These are phyloP conservation scores for Coemansia sp. DNA, from an alignment of 192 early-diverging fungal species.

Conservation along the genomic window DNA sequence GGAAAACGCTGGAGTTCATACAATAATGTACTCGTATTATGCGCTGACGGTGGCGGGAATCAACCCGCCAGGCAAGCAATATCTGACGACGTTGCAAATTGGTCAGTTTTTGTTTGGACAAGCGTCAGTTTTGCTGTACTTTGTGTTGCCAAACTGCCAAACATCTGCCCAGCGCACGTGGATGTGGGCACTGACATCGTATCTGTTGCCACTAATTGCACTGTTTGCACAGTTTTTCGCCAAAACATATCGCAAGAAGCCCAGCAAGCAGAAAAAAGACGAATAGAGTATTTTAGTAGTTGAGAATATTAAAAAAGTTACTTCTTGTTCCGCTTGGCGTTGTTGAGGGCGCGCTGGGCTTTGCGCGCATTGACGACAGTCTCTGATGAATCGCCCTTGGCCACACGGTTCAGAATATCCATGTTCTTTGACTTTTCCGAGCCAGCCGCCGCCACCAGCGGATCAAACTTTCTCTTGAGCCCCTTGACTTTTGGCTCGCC, in stretches of 20 bases:
- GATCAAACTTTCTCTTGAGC: constrained; percentile 68
- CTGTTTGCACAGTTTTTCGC: constrained; percentile 80
- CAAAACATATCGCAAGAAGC: constrained; percentile 59
- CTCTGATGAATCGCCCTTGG: constrained; percentile 50
- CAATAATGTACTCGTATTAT: constrained; percentile 86
- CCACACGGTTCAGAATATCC: constrained; percentile 69
- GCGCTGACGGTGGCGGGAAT: constrained; percentile 68
- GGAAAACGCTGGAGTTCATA: constrained; percentile 83
- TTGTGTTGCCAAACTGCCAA: constrained; percentile 63
- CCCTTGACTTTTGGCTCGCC: constrained; percentile 87
- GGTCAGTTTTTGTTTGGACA: constrained; percentile 78
- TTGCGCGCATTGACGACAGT: constrained; percentile 53
- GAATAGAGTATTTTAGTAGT: background rate
- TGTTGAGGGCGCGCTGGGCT: constrained; percentile 53
- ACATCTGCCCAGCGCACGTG: constrained; percentile 58
- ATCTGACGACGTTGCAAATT: constrained; percentile 81
- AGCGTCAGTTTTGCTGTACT: constrained; percentile 64
- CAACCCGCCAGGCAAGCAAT: constrained; percentile 76
- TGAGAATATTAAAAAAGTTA: constrained; percentile 42
- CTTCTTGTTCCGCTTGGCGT: constrained; percentile 37
- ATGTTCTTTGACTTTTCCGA: constrained; percentile 70
- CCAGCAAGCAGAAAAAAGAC: no score
- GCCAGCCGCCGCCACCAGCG: constrained; percentile 61
- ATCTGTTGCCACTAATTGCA: constrained; percentile 75
- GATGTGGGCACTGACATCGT: constrained; percentile 63